Conservation (phyloP, 1,139 yeast genomes). For the Blastobotrys indianensis region DNA sequence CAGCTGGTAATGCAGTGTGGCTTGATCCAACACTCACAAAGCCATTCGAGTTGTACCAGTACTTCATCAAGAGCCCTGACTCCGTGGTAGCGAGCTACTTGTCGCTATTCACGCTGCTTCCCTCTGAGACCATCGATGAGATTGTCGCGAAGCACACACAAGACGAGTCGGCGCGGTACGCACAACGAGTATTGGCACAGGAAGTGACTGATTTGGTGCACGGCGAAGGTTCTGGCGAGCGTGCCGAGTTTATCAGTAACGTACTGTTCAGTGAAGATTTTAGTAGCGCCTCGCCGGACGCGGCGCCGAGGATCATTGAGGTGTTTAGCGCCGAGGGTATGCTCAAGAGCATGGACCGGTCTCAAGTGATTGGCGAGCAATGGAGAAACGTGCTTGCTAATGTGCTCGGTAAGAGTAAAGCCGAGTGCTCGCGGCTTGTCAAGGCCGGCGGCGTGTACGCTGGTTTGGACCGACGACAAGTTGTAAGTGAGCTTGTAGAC, state of each 20-base stretch:
- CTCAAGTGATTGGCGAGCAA: slow-evolving; percentile 35
- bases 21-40: slow-evolving; percentile 67
- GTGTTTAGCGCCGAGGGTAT: slow-evolving; percentile 62
- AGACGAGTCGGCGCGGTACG: slow-evolving; percentile 60
- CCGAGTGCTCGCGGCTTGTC: slow-evolving; percentile 59
- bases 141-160: slow-evolving; percentile 47
- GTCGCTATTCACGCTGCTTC: slow-evolving; percentile 73
- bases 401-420: slow-evolving; percentile 41
- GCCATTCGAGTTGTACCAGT: slow-evolving; percentile 81
- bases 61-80: slow-evolving; percentile 75
- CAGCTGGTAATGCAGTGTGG: slow-evolving; percentile 95
- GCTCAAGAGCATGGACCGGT: slow-evolving; percentile 38
- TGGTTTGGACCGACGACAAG: slow-evolving; percentile 57
- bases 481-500: slow-evolving; percentile 47
- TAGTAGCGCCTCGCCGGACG: no score
- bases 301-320: slow-evolving; percentile 47
- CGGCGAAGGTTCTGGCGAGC: slow-evolving; percentile 69
- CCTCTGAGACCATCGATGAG: slow-evolving; percentile 50
- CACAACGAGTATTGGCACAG: slow-evolving; percentile 70
- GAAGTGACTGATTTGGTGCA: slow-evolving; percentile 86
- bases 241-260: slow-evolving; percentile 58
- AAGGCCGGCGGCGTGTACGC: slow-evolving; percentile 67
- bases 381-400: slow-evolving; percentile 36
- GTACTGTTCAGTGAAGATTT: slow-evolving; percentile 46
- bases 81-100: slow-evolving; percentile 64